These are phyloP conservation scores for Raffaelea arxii DNA, from an alignment of 2,329 filamentous ascomycete species.

Conservation along the genomic window DNA sequence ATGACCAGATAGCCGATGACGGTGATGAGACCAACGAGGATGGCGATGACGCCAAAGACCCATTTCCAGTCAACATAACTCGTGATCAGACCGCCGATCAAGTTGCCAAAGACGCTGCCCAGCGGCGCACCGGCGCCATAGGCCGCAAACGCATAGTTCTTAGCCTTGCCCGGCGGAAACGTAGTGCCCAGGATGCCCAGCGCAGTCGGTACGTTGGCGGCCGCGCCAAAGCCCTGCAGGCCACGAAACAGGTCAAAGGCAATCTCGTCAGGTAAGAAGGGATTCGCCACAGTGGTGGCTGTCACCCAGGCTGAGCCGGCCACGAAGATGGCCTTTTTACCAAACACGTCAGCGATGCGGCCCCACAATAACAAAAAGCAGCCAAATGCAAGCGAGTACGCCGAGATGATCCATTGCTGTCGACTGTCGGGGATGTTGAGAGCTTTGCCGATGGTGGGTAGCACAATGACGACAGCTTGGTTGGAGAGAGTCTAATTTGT, in stretches of 20 bases:
- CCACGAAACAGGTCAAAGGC: constrained; percentile 58
- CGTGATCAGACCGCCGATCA: constrained; percentile 53
- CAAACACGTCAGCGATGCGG: constrained; percentile 56
- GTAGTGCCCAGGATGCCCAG: constrained; percentile 61
- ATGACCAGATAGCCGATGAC: constrained; percentile 50
- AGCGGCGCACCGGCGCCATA: constrained; percentile 57
- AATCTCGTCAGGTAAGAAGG: constrained; percentile 58
- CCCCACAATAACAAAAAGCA: constrained; percentile 62
- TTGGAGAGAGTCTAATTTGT: constrained; percentile 30
- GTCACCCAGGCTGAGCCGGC: constrained; percentile 55
- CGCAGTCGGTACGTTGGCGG: constrained; percentile 61
- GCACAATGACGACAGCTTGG: constrained; percentile 51
- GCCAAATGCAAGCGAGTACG: constrained; percentile 56
- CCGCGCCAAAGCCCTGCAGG: constrained; percentile 57
- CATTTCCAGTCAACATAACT: constrained; percentile 56
- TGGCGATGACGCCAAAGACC: constrained; percentile 56
- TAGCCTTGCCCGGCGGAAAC: constrained; percentile 56
- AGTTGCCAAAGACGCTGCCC: constrained; percentile 54
- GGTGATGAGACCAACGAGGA: constrained; percentile 47
- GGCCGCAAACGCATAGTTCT: constrained; percentile 60
- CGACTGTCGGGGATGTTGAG: constrained; percentile 47
- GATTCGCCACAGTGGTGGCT: constrained; percentile 46
- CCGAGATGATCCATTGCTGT: constrained; percentile 57
- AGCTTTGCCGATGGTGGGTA: constrained; percentile 49
- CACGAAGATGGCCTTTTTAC: constrained; percentile 56